Base-by-base conservation (phyloP, 2,329 filamentous ascomycete genomes). In the Xylaria sp. region DNA sequence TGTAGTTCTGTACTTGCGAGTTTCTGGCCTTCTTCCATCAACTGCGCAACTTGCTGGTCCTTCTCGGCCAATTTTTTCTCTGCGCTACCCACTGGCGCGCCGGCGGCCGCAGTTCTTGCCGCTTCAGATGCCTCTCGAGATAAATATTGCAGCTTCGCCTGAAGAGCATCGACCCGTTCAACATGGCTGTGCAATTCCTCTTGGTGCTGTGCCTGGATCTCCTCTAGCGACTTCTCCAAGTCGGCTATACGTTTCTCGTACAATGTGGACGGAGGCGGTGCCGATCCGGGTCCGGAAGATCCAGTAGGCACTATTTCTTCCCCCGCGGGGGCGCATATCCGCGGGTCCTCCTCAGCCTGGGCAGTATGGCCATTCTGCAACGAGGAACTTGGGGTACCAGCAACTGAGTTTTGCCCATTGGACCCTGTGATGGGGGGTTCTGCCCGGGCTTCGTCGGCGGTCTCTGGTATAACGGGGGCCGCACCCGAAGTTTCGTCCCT, bases 21-120 rank as follows among this genome's bases (percentile, higher is more conserved):
- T 62, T 89, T 92, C 64, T 94, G 90, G 0, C 95, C 94, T 75
- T 99, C 94, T 63, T 96, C 88, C 79, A 99, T 89, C 11, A 99
- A 77, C 43, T 92, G 76, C 2, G 92, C 91, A 65, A 97, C 95
- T 69, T 90, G 90, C 64, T 93, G 87, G 64, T 97, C 92, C 68
- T 92, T 96, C 66, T 96, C 92, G 1, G 91, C 89, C 13, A 97
- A 71, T 67, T 90, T 92, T 70, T 88, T 90, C 61, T 96, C 90
- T 1, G 79, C 52, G 51, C 86, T 90, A 5, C 88, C 88, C 0
- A 83, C 69, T 2, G 82, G 76, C 1, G 88, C 85, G 20, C 80
- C 76, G n/a, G 80, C 75, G 2, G 84, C 86, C 6, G 86, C 81
- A 61, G 85, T 84, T 66, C 87, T 88, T 1, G 94, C 91, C 0